phyloP scores from a whole-genome alignment of 257 asterid genomes.

The Solanum appendiculatum region DNA sequence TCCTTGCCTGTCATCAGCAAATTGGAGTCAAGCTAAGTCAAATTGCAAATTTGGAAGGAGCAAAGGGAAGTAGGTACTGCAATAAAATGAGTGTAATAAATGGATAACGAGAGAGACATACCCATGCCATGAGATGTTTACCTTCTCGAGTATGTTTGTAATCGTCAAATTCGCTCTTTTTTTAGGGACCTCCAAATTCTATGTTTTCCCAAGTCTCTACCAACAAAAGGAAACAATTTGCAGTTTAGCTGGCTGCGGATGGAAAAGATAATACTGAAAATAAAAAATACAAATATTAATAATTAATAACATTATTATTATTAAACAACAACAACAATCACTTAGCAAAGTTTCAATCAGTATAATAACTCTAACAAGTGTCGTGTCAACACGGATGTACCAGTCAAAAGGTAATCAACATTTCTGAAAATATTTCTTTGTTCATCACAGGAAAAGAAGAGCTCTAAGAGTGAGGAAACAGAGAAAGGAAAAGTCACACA shows the following conservation, averaged over 20 bases:
- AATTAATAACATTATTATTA: too few species aligned
- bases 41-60: not conserved
- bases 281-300: not conserved
- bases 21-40: not conserved
- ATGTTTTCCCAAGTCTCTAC: not conserved
- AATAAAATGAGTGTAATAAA: too few species aligned
- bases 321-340: too few species aligned
- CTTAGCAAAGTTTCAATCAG: too few species aligned
- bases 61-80: not conserved
- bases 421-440: too few species aligned
- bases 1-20: conserved; percentile 94
- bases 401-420: too few species aligned
- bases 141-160: conserved; percentile 74
- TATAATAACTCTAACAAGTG: too few species aligned
- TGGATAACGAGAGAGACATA: not conserved
- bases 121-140: conserved; percentile 6
- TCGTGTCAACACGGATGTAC: too few species aligned
- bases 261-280: not conserved
- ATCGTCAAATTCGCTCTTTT: conserved; percentile 37
- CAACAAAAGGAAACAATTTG: conserved; percentile 10
- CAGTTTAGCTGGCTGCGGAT: not conserved
- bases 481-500: too few species aligned
- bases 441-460: too few species aligned
- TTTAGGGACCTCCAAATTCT: not conserved
- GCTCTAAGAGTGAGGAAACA: too few species aligned